phyloP scores from a whole-genome alignment of 208 protist species.

The Novymonas esmeraldas region DNA sequence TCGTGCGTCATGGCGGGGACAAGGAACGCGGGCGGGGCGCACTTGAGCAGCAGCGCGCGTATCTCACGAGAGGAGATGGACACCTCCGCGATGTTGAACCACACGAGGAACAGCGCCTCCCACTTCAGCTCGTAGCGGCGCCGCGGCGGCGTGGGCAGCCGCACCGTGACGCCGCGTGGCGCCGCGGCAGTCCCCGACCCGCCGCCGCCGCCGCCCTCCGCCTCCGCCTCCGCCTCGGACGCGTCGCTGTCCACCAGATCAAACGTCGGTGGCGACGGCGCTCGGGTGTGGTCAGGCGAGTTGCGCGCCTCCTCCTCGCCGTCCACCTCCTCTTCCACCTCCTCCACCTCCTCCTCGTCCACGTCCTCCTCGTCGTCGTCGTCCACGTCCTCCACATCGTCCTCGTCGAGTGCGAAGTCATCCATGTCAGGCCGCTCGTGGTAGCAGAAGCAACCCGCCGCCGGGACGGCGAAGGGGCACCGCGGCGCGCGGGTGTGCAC shows the following conservation, averaged over 20 bases:
- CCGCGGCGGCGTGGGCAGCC: background rate
- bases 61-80: slow-evolving; percentile 37
- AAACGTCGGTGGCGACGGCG: background rate
- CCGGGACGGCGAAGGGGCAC: slow-evolving; percentile 12
- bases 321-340: background rate
- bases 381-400: slow-evolving; percentile 11
- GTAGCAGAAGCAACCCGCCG: slow-evolving; percentile 25
- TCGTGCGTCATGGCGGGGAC: slow-evolving; percentile 23
- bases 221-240: background rate
- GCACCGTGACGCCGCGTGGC: background rate
- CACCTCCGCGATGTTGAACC: slow-evolving; percentile 34
- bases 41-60: slow-evolving; percentile 39
- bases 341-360: slow-evolving; percentile 10
- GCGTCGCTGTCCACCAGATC: background rate
- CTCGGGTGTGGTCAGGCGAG: background rate
- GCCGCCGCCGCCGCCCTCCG: too few relatives aligned
- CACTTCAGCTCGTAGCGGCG: slow-evolving; percentile 21
- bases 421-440: slow-evolving; percentile 2
- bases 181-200: too few relatives aligned
- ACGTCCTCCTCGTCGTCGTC: slow-evolving; percentile 16
- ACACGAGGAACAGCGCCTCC: slow-evolving; percentile 42
- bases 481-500: slow-evolving; percentile 3
- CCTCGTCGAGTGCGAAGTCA: slow-evolving; percentile 18
- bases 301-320: background rate
- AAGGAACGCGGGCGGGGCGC: slow-evolving; percentile 34